Evolutionary conservation across 1,284 basidiomycete species (phyloP).

Genomic region (Lentinus polychrous): DNA sequence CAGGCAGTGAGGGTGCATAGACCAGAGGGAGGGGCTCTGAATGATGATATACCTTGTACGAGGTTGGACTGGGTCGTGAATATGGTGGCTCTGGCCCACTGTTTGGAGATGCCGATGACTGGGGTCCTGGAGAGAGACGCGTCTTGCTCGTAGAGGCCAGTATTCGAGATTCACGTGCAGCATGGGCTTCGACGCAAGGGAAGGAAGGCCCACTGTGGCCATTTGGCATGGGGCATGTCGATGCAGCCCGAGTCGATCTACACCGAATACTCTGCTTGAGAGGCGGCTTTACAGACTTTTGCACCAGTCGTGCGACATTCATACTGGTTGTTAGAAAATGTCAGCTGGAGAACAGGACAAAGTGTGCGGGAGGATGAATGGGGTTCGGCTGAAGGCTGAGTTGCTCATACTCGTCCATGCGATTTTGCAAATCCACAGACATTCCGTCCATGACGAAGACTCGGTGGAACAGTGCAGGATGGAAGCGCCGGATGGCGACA

Average conservation of each 20-base stretch:
- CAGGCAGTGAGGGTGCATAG: slow-evolving; percentile 68
- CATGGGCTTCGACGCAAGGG: slow-evolving; percentile 74
- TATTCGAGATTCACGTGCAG: slow-evolving; percentile 53
- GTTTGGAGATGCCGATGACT: slow-evolving; percentile 20
- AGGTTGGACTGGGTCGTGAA: slow-evolving; percentile 62
- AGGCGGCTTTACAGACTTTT: slow-evolving; percentile 14
- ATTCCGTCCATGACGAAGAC: neutral
- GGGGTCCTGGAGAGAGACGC: slow-evolving; percentile 13
- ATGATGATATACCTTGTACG: slow-evolving; percentile 66
- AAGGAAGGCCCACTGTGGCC: slow-evolving; percentile 40
- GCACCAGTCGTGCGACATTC: slow-evolving; percentile 14
- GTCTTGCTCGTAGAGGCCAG: slow-evolving; percentile 14
- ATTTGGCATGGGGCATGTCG: slow-evolving; percentile 19
- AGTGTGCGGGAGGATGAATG: neutral
- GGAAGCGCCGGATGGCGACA: slow-evolving; percentile 4
- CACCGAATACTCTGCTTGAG: slow-evolving; percentile 11
- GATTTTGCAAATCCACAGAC: neutral
- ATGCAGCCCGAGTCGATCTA: slow-evolving; percentile 18
- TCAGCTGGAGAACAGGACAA: neutral
- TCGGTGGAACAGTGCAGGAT: neutral
- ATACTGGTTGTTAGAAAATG: slow-evolving; percentile 8
- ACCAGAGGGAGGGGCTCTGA: slow-evolving; percentile 59
- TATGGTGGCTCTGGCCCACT: slow-evolving; percentile 75
- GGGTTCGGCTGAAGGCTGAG: neutral
- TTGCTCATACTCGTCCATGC: neutral